Evolutionary conservation across 257 asterid genomes (phyloP).

Genomic region (Fraxinus americana): DNA sequence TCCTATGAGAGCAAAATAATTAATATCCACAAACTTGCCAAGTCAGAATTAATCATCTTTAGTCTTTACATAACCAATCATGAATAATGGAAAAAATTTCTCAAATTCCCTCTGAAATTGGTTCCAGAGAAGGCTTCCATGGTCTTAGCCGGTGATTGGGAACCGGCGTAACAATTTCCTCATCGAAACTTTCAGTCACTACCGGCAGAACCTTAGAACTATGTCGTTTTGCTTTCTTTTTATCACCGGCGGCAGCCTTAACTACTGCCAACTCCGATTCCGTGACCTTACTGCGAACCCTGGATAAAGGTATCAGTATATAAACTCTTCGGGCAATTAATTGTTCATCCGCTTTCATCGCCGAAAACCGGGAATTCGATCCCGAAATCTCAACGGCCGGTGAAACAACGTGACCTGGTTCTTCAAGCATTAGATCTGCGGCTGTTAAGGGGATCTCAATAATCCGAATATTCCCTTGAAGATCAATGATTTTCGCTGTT

Average conservation of each 20-base stretch:
- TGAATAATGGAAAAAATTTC: not conserved
- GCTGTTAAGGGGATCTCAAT: slow-evolving; percentile 41
- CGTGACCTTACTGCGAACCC: slow-evolving; percentile 34
- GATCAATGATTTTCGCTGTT: slow-evolving; percentile 38
- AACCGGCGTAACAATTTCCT: not conserved
- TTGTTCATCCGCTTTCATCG: slow-evolving; percentile 46
- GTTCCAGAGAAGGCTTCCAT: slow-evolving; percentile 31
- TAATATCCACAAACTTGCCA: too few species aligned
- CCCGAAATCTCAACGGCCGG: slow-evolving; percentile 16
- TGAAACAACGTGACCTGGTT: slow-evolving; percentile 38
- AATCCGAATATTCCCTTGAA: slow-evolving; percentile 27
- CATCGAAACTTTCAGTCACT: not conserved
- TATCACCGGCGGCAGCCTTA: not conserved
- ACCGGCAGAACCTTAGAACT: not conserved
- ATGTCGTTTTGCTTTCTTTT: not conserved
- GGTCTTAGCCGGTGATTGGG: not conserved
- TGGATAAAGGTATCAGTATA: slow-evolving; percentile 33
- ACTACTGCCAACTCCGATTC: slow-evolving; percentile 42
- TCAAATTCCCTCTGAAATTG: slow-evolving; percentile 40
- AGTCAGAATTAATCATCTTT: too few species aligned
- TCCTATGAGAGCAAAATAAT: too few species aligned
- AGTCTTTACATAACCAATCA: not conserved
- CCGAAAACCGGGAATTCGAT: slow-evolving; percentile 29
- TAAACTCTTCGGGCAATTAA: slow-evolving; percentile 29
- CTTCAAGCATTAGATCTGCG: slow-evolving; percentile 46